Base-by-base conservation (phyloP, 2,329 filamentous ascomycete species). In the Neurospora crassa region DNA sequence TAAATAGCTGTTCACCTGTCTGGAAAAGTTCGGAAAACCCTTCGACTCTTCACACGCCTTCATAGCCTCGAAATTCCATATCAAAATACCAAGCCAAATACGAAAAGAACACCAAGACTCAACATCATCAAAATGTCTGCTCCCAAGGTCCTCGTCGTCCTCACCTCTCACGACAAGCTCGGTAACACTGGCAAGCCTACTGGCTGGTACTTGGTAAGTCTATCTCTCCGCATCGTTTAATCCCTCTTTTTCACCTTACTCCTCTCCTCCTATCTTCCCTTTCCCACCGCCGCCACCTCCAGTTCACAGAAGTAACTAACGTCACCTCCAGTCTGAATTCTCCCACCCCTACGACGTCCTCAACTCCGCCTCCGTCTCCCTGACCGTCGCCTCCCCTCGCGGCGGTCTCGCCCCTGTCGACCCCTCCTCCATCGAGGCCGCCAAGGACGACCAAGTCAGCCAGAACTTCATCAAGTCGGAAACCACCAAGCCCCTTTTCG, bases 161-260 rank as follows among this genome's bases (percentile, higher is more conserved):
- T 93, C 73, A 91, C 89, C 74, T 92, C 90, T 73, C 84, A 87
- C 79, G 80, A 79, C 78, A 80, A 82, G 79, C 83, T 88, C 68
- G 82, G 82, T 75, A 78, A 81, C 75, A 82, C 84, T 67, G 83
- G 83, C 76, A 82, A 83, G 76, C 85, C 86, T 11, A 92, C 90
- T 0, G 91, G 91, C 74, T 93, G 91, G 91, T 93, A 88, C 78
- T 82, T 93, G 76, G 88, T 90, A 82, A 68, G 82, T 40, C 10
- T 40, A 40, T 40, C 24, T n/a, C 59, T 29, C 12, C 68, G 41
- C 37, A 53, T n/a, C n/a, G n/a, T n/a, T n/a, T n/a, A n/a, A n/a
- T n/a, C n/a, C 73, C 59, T 5, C 70, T 67, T 5, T 40, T 20
- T 8, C 68, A 37, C 2, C 11, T 24, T 18, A n/a, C 18, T 10